Evolutionary conservation across 2,329 filamentous ascomycete species (phyloP), one percentile per base, ranked within the genome.

Genomic region (Pseudomassariella vexata): DNA sequence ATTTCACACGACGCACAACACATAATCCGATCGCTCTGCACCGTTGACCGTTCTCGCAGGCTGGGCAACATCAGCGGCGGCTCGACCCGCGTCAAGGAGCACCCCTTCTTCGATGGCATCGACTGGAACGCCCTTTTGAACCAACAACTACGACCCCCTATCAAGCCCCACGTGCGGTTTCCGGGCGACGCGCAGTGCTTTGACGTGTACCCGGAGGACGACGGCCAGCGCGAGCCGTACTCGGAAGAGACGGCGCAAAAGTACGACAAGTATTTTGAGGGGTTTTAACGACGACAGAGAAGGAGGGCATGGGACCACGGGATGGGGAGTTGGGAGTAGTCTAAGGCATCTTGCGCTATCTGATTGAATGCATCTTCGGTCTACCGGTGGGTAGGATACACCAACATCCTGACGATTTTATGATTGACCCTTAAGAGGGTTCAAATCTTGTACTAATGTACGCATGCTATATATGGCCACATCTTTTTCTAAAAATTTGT

Each of bases 101-200:
- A 92, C 50, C 70, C 81, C 2, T 92, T 87, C 66, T 92, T 92
- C 59, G 61, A 64, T 29, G 70, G 70, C 35, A 71, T 86, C 38
- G 70, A 85, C 56, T 92, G 85, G 85, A 74, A 86, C 32, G 79
- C 78, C 28, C 59, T 89, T 16, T 75, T 79, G 46, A 64, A 76
- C 37, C 74, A 80, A 32, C 73, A 74, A 41, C 63, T 74, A 30
- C 65, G 70, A 29, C 84, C 83, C 0, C 84, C 84, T 5, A 88
- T 89, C 44, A 68, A 85, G 31, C 85, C 84, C n/a, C 79, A 82
- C 34, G 64, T 90, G 19, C 68, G 79, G 16, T 82, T 76, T 30
- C 72, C 79, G 0, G 83, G 82, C 19, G 85, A 90, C 50, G 80
- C 85, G 12, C 73, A 84, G 50, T 90, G 86, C 54, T 92, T 90